Evolutionary conservation across 2,329 filamentous ascomycete genomes (phyloP).

Genomic region (Alternaria novae-zelandiae): DNA sequence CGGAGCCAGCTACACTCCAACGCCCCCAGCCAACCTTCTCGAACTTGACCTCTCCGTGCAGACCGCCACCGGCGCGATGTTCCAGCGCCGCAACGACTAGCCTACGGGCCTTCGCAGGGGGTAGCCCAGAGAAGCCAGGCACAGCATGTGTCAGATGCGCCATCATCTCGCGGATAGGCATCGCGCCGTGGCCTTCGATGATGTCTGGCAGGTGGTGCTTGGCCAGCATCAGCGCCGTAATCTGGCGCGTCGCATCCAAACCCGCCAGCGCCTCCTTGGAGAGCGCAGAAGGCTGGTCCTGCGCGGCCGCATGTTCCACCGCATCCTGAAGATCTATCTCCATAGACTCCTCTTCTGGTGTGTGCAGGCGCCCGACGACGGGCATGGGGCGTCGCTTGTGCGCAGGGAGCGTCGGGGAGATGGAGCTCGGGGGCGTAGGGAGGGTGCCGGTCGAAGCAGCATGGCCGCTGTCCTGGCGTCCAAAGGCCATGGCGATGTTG

Average conservation of each 20-base stretch:
- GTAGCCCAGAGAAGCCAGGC: slow-evolving; percentile 88
- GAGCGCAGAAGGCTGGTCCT: slow-evolving; percentile 52
- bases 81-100: slow-evolving; percentile 92
- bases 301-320: slow-evolving; percentile 58
- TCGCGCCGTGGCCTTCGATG: slow-evolving; percentile 83
- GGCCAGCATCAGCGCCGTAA: slow-evolving; percentile 84
- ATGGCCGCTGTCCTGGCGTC: slow-evolving; percentile 37
- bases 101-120: slow-evolving; percentile 86
- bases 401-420: slow-evolving; percentile 85
- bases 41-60: slow-evolving; percentile 78
- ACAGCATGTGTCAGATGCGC: slow-evolving; percentile 91
- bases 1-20: slow-evolving; percentile 71
- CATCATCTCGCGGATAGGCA: slow-evolving; percentile 95
- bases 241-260: slow-evolving; percentile 77
- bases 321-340: slow-evolving; percentile 84
- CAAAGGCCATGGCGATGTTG: slow-evolving; percentile 51
- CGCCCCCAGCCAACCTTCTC: slow-evolving; percentile 97
- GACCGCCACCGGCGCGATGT: slow-evolving; percentile 68
- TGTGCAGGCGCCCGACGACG: slow-evolving; percentile 54
- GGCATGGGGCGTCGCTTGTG: slow-evolving; percentile 71
- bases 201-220: slow-evolving; percentile 91
- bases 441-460: slow-evolving; percentile 57
- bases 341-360: slow-evolving; percentile 63
- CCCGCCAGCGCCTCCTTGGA: slow-evolving; percentile 61
- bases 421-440: slow-evolving; percentile 92